A percentile compares a stretch with the other conserved stretches of the same genome.
phyloP scores from a whole-genome alignment of 148 eudicot genomes.

The Camellia japonica region DNA sequence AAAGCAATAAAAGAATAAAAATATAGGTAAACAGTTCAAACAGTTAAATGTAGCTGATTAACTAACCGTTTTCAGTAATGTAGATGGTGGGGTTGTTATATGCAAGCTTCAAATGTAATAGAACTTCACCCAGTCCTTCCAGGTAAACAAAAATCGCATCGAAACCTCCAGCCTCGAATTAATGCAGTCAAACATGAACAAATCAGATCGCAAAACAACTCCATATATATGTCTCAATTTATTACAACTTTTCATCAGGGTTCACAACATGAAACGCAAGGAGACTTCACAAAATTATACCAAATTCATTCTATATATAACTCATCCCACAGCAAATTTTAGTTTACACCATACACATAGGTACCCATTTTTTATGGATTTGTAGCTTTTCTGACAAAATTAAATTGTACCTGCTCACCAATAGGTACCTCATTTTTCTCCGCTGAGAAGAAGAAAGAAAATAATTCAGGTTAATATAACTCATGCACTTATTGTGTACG shows the following conservation, averaged over 20 bases:
- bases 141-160: not conserved
- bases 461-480: not conserved
- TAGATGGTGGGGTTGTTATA: not conserved
- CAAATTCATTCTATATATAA: too few species aligned
- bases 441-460: not conserved
- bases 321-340: too few species aligned
- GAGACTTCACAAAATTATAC: not conserved
- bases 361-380: too few species aligned
- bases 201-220: not conserved
- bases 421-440: not conserved
- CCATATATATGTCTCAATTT: too few species aligned
- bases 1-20: too few species aligned
- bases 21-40: too few species aligned
- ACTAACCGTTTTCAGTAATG: conserved; percentile 6
- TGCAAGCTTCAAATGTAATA: not conserved
- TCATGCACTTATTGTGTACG: too few species aligned
- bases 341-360: too few species aligned
- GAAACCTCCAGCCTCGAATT: not conserved
- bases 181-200: not conserved
- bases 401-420: not conserved
- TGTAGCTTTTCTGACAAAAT: too few species aligned
- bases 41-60: not conserved
- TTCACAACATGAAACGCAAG: not conserved
- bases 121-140: not conserved
- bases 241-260: too few species aligned